Percentiles rank a stretch among this genome's conserved stretches.
phyloP scores from a whole-genome alignment of 108 stramenopile genomes.

The Stephanodiscus triporus region DNA sequence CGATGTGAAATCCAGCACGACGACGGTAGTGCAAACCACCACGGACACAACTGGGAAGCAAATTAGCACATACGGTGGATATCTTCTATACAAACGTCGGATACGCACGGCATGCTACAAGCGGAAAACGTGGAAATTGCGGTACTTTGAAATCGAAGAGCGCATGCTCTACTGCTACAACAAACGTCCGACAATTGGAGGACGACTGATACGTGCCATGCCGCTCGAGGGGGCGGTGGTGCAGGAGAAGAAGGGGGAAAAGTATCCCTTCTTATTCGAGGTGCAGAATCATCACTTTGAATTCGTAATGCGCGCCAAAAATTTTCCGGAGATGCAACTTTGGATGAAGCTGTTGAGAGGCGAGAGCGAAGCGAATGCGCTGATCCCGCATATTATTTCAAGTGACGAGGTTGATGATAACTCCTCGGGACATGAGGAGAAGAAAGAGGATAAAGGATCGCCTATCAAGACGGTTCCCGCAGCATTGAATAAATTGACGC shows the following conservation, averaged over 20 bases:
- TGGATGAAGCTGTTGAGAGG: slow-evolving; percentile 74
- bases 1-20: slow-evolving; percentile 14
- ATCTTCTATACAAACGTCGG: slow-evolving; percentile 81
- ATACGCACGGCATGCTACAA: slow-evolving; percentile 71
- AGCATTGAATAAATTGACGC: slow-evolving; percentile 59
- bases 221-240: slow-evolving; percentile 84
- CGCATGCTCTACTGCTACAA: slow-evolving; percentile 95
- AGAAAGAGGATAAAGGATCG: slow-evolving; percentile 40
- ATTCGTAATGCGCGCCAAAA: slow-evolving; percentile 75
- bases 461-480: slow-evolving; percentile 47
- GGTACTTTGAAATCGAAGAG: slow-evolving; percentile 93
- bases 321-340: slow-evolving; percentile 59
- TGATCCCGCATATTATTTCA: slow-evolving; percentile 68
- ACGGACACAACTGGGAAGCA: slow-evolving; percentile 18
- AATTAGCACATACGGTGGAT: slow-evolving; percentile 62
- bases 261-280: slow-evolving; percentile 70
- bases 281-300: slow-evolving; percentile 80
- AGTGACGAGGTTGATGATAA: slow-evolving; percentile 48
- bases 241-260: slow-evolving; percentile 44
- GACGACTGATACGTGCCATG: slow-evolving; percentile 78
- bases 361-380: slow-evolving; percentile 68
- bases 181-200: slow-evolving; percentile 38
- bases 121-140: slow-evolving; percentile 86
- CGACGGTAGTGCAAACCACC: slow-evolving; percentile 20
- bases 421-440: slow-evolving; percentile 20